These are phyloP conservation scores for Halocafeteria seosinensis DNA, from an alignment of 108 stramenopile species.

Conservation along the genomic window DNA sequence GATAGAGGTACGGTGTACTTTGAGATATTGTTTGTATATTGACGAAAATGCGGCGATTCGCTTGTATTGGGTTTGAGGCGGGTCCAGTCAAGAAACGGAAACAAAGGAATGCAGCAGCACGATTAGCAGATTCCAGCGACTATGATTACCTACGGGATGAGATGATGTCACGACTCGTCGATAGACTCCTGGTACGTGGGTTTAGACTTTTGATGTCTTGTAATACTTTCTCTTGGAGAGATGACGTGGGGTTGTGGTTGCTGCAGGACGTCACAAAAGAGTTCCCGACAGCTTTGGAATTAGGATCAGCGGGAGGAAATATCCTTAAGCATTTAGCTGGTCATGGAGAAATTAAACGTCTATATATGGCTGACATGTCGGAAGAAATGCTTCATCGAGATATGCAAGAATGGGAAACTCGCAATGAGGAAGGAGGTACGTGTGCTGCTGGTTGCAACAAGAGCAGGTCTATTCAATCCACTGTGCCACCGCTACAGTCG, in stretches of 20 bases:
- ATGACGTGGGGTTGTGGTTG: background rate
- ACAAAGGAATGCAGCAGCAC: background rate
- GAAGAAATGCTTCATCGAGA: too few species aligned
- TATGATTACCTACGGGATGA: background rate
- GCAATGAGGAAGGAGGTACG: background rate
- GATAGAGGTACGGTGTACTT: too few species aligned
- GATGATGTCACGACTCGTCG: background rate
- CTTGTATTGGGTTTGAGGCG: too few species aligned
- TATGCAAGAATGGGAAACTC: too few species aligned
- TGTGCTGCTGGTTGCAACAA: background rate
- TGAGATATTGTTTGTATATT: too few species aligned
- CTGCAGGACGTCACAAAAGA: background rate
- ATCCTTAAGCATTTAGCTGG: background rate
- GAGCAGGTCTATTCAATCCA: background rate
- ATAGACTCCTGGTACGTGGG: background rate
- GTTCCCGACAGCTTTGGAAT: background rate
- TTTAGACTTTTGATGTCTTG: too few species aligned
- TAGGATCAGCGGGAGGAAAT: background rate
- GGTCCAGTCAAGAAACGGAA: background rate
- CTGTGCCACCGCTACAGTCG: background rate
- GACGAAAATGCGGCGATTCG: too few species aligned
- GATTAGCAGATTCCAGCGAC: background rate
- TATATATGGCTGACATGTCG: too few species aligned
- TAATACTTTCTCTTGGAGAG: background rate
- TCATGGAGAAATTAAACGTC: too few species aligned